Evolutionary conservation across 805 yeast genomes (phyloP).

Genomic region (Kodamaea fukazawae): DNA sequence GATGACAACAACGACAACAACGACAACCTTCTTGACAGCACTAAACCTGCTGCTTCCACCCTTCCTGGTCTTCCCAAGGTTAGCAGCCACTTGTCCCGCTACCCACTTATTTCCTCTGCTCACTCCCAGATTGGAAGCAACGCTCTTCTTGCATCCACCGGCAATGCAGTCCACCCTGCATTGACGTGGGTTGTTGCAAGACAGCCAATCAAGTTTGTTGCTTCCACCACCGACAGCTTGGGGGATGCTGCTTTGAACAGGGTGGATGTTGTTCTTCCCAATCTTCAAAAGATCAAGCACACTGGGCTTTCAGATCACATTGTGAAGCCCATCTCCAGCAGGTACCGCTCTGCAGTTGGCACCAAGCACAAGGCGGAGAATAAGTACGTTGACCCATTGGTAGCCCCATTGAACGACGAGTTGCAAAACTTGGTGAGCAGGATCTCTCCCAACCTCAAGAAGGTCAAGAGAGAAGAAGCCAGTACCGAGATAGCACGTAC

Average conservation of each 20-base stretch:
- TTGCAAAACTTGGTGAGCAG: conserved; percentile 45
- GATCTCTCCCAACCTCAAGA: conserved; percentile 46
- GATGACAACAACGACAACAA: too few relatives aligned
- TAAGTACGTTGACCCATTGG: conserved; percentile 49
- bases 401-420: conserved; percentile 58
- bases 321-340: too few relatives aligned
- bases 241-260: conserved; percentile 51
- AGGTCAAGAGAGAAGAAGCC: conserved; percentile 41
- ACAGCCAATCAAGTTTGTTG: conserved; percentile 42
- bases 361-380: too few relatives aligned
- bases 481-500: conserved; percentile 60
- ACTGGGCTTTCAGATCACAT: too few relatives aligned
- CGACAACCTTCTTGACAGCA: too few relatives aligned
- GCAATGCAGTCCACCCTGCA: conserved; percentile 1
- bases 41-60: not conserved
- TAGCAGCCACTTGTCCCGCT: conserved; percentile 9
- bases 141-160: conserved; percentile 6
- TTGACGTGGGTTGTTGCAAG: conserved; percentile 8
- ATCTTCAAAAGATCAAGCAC: too few relatives aligned
- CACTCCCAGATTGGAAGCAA: not conserved
- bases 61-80: conserved; percentile 7
- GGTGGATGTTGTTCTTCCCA: conserved; percentile 42
- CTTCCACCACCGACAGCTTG: conserved; percentile 51
- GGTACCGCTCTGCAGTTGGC: too few relatives aligned
- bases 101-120: conserved; percentile 9